Conservation (phyloP, 1,284 basidiomycete species). For the Acaromyces ingoldii region DNA sequence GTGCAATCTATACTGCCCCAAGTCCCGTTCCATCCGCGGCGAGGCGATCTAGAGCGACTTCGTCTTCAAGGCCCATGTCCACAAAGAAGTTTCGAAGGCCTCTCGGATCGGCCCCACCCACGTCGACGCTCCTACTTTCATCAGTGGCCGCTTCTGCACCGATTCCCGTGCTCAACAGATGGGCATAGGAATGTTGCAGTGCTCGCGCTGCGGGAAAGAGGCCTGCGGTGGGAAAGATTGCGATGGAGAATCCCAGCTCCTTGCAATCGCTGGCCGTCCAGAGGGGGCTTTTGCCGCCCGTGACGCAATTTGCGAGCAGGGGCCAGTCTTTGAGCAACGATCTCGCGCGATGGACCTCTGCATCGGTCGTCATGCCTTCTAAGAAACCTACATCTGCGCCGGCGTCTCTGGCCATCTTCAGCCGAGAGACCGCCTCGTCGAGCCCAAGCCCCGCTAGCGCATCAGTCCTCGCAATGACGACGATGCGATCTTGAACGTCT, state of each 20-base stretch:
- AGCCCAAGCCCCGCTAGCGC: constrained; percentile 72
- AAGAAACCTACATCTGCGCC: constrained; percentile 81
- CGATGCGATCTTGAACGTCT: constrained; percentile 65
- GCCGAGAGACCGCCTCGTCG: constrained; percentile 68
- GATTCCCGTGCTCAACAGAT: too few species aligned
- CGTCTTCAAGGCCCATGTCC: constrained; percentile 25
- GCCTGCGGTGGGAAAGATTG: too few species aligned
- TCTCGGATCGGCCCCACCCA: too few species aligned
- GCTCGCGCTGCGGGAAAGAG: too few species aligned
- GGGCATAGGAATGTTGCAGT: too few species aligned
- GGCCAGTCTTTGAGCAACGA: constrained; percentile 56
- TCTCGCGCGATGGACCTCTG: constrained; percentile 64
- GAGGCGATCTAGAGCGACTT: constrained; percentile 16
- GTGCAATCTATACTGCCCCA: too few species aligned
- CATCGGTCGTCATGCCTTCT: constrained; percentile 62
- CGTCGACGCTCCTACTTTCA: too few species aligned
- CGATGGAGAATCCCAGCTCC: too few species aligned
- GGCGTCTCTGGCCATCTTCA: constrained; percentile 67
- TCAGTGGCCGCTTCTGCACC: too few species aligned
- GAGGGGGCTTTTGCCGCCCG: constrained; percentile 21
- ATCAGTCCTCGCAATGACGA: constrained; percentile 76
- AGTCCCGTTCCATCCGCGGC: too few species aligned
- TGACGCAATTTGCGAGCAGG: constrained; percentile 24
- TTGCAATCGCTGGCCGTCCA: too few species aligned
- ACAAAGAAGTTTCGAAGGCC: constrained; percentile 29